A percentile compares a stretch with the other conserved stretches of the same genome.
Conservation (phyloP, 495 filamentous ascomycete genomes). For the Aspergillus leporis region DNA sequence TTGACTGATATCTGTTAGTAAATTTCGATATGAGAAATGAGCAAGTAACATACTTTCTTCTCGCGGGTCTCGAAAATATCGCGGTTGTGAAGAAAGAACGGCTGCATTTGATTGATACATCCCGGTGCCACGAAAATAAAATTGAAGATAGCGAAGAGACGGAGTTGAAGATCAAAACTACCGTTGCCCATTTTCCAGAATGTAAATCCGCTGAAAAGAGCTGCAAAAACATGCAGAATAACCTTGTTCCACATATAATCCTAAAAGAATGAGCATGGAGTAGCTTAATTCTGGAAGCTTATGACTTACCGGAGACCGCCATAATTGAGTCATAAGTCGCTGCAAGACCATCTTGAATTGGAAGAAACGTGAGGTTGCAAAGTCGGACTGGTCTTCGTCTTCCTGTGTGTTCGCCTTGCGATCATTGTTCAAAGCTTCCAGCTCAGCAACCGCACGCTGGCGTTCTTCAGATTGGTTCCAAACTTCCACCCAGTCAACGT, state of each 20-base stretch:
- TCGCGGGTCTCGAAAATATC: slow-evolving; percentile 69
- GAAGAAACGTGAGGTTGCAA: slow-evolving; percentile 39
- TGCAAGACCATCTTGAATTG: slow-evolving; percentile 51
- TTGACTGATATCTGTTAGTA: slow-evolving; percentile 59
- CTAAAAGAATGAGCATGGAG: slow-evolving; percentile 21
- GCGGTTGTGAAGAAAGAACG: slow-evolving; percentile 78
- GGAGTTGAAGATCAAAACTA: slow-evolving; percentile 37
- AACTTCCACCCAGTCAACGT: slow-evolving; percentile 48
- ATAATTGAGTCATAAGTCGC: slow-evolving; percentile 82
- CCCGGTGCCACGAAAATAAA: slow-evolving; percentile 72
- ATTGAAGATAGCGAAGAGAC: slow-evolving; percentile 66
- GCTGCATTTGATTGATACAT: slow-evolving; percentile 85
- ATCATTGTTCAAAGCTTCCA: slow-evolving; percentile 59
- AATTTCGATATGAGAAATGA: slow-evolving; percentile 55
- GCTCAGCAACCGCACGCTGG: slow-evolving; percentile 59
- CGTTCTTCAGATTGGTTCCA: slow-evolving; percentile 58
- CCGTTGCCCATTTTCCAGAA: slow-evolving; percentile 49
- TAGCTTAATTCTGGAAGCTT: slow-evolving; percentile 48
- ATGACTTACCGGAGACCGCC: slow-evolving; percentile 77
- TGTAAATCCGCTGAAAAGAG: slow-evolving; percentile 46
- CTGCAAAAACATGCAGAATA: slow-evolving; percentile 41
- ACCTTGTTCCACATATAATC: slow-evolving; percentile 49
- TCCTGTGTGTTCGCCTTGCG: slow-evolving; percentile 33
- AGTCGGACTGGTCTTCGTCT: slow-evolving; percentile 53
- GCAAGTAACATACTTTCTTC: slow-evolving; percentile 73